A percentile compares a stretch with the other conserved stretches of the same genome.
Evolutionary conservation across 768 basidiomycete genomes (phyloP).

Genomic region (Naematelia encephala): DNA sequence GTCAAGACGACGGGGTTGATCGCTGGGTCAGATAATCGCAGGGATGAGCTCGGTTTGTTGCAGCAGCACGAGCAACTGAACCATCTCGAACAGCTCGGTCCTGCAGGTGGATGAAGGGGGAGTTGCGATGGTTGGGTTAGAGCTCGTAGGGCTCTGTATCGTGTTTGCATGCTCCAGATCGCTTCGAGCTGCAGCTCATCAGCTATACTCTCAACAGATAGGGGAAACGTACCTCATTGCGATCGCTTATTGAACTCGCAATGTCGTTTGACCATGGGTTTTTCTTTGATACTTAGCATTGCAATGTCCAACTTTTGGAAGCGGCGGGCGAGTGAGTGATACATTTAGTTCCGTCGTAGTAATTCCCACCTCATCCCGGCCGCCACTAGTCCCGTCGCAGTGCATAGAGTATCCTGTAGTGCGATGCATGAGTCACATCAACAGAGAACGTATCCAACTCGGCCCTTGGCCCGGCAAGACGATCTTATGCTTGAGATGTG

Average conservation of each 20-base stretch:
- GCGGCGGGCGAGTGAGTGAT: too few species aligned
- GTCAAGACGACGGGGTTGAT: background rate
- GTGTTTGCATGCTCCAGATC: background rate
- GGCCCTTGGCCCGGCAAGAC: too few species aligned
- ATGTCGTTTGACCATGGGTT: background rate
- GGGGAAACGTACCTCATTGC: background rate
- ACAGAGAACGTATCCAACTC: too few species aligned
- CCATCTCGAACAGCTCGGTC: conserved; percentile 32
- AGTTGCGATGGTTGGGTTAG: background rate
- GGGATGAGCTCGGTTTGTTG: conserved; percentile 7
- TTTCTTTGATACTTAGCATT: background rate
- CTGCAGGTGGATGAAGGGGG: conserved; percentile 8
- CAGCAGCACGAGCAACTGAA: conserved; percentile 27
- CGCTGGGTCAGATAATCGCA: background rate
- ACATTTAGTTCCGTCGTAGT: too few species aligned
- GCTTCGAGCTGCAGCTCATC: background rate
- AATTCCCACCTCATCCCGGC: too few species aligned
- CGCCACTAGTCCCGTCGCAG: too few species aligned
- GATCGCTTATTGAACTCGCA: background rate
- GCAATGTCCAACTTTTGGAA: background rate
- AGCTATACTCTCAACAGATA: background rate
- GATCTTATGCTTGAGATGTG: too few species aligned
- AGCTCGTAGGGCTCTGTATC: background rate
- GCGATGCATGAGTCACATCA: too few species aligned
- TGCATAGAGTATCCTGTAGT: too few species aligned